Evolutionary conservation across 306 rosid species (phyloP), one percentile per base, ranked within the genome.

Genomic region (Ammopiptanthus mongolicus): DNA sequence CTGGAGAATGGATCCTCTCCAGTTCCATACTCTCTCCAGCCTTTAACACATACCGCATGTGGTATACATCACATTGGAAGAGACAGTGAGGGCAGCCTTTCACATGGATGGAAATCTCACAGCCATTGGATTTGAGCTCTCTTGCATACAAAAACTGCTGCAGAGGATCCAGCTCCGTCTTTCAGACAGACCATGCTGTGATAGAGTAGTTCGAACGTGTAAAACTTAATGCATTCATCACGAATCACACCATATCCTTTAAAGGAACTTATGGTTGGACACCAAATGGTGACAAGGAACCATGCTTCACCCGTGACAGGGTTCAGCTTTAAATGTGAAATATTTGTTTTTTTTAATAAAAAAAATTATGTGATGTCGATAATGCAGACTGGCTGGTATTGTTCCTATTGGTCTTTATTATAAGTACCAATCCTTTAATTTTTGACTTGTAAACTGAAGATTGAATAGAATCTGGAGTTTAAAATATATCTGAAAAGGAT

Each of bases 271-370:
- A 87, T 46, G 92, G 90, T 60, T 90, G 96, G 90, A 36, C 44
- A 66, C 87, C 87, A 0, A 82, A 90, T 51, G 82, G 81, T 71
- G 96, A 92, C 22, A 73, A 84, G 83, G 90, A 80, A 82, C 92
- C 22, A 86, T 87, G 92, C 92, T 87, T 25, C 82, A 87, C 78
- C 48, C 51, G 71, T 5, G 86, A 73, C 52, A 87, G 91, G 67
- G 95, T 89, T 52, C 59, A 22, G 14, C 3, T 52, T 18, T 52
- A 3, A 52, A 14, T 52, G 13, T 18, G 12, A 52, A 52, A 52
- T 18, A 8, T 52, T 17, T 19, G 0, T 3, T 19, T 52, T 6
- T 18, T 42, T 8, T 0, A 39, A 8, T 0, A 6, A 36, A 36
- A 6, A 6, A 36, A 7, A 9, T 13, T 46, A 0, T 42, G 0